These are phyloP conservation scores for Didymella glomerata DNA, from an alignment of 2,329 filamentous ascomycete genomes.

Conservation along the genomic window DNA sequence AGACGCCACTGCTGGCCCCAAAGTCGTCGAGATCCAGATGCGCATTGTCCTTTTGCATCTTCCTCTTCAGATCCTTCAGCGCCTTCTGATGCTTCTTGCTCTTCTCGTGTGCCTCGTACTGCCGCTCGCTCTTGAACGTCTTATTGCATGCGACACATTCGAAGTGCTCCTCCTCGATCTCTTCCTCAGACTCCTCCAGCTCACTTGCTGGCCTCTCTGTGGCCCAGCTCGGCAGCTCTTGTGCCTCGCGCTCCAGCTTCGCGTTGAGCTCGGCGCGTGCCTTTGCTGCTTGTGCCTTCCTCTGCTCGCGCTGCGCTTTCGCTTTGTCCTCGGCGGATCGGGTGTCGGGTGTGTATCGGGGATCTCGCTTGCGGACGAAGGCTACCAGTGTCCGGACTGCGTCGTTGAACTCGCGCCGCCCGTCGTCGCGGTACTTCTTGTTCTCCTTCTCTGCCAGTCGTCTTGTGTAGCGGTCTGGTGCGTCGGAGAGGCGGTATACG, in stretches of 20 bases:
- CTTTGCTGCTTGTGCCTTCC: slow-evolving; percentile 83
- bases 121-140: slow-evolving; percentile 86
- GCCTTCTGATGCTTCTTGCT: slow-evolving; percentile 97
- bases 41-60: slow-evolving; percentile 83
- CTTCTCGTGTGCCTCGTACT: slow-evolving; percentile 89
- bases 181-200: slow-evolving; percentile 62
- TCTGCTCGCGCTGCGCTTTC: slow-evolving; percentile 76
- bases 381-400: slow-evolving; percentile 84
- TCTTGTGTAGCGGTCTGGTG: slow-evolving; percentile 82
- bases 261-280: slow-evolving; percentile 83
- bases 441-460: slow-evolving; percentile 97
- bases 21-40: slow-evolving; percentile 61
- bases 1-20: slow-evolving; percentile 43
- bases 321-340: slow-evolving; percentile 84
- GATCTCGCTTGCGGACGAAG: slow-evolving; percentile 91
- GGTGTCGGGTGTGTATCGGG: slow-evolving; percentile 78
- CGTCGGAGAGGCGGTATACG: slow-evolving; percentile 81
- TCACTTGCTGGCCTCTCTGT: slow-evolving; percentile 65
- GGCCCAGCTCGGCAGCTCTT: slow-evolving; percentile 78
- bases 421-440: slow-evolving; percentile 81
- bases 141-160: slow-evolving; percentile 72
- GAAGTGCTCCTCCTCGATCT: slow-evolving; percentile 59
- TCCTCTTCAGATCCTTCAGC: slow-evolving; percentile 77
- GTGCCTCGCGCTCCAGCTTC: slow-evolving; percentile 70
- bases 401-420: slow-evolving; percentile 88